Conservation (phyloP, 2,329 filamentous ascomycete species). For the Penicillium carneum region DNA sequence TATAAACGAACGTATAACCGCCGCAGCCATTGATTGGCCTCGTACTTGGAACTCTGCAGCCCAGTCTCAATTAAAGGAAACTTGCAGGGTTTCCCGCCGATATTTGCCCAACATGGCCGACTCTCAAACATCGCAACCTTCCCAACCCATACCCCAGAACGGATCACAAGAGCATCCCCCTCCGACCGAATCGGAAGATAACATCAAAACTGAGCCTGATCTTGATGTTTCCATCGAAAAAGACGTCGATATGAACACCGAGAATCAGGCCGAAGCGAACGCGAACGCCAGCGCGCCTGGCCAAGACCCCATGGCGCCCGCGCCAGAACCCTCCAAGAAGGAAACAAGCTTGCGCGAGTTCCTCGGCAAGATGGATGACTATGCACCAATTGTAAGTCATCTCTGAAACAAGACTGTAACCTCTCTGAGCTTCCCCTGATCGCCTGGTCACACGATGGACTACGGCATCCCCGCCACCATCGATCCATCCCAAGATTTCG, state of each 20-base stretch:
- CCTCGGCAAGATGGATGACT: conserved; percentile 95
- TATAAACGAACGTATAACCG: conserved; percentile 12
- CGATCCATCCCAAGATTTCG: background rate
- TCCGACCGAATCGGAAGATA: conserved; percentile 26
- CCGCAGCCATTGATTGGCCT: conserved; percentile 18
- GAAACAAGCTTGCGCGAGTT: conserved; percentile 93
- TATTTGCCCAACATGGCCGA: conserved; percentile 47
- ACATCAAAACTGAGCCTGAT: conserved; percentile 37
- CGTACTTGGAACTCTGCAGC: conserved; percentile 15
- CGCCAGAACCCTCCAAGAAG: conserved; percentile 75
- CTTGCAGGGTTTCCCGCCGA: conserved; percentile 19
- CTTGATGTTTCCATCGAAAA: conserved; percentile 48
- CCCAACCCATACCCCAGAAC: conserved; percentile 30
- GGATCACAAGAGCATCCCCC: conserved; percentile 34
- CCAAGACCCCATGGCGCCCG: conserved; percentile 58
- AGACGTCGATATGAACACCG: conserved; percentile 48
- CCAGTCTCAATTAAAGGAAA: conserved; percentile 26
- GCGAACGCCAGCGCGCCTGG: conserved; percentile 24
- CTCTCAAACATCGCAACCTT: conserved; percentile 34
- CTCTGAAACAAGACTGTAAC: background rate
- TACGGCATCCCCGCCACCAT: background rate
- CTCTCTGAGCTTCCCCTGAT: conserved; percentile 14
- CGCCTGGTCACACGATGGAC: background rate
- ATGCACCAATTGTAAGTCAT: conserved; percentile 84
- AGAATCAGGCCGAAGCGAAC: conserved; percentile 19